A percentile compares a stretch with the other conserved stretches of the same genome.
phyloP scores from a whole-genome alignment of 805 yeast genomes.

The Saccharomyces jurei region DNA sequence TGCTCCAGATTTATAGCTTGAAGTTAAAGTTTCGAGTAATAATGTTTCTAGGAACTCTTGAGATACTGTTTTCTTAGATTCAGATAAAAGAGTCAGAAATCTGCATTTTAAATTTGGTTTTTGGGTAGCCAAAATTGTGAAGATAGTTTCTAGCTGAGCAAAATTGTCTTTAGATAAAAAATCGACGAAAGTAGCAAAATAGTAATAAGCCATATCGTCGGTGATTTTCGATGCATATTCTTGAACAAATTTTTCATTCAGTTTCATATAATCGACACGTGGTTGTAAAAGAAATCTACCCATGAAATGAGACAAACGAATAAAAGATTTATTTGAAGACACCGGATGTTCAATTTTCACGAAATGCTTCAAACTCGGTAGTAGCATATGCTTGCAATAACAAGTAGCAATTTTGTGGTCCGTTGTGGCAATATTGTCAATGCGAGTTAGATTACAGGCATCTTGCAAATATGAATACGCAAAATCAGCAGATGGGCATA shows the following conservation, averaged over 20 bases:
- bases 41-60: constrained; percentile 38
- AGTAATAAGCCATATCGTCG: constrained; percentile 5
- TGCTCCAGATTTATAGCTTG: constrained; percentile 18
- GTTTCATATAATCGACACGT: constrained; percentile 10
- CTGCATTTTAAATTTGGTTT: constrained; percentile 36
- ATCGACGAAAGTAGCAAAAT: constrained; percentile 18
- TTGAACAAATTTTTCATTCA: constrained; percentile 17
- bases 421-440: constrained; percentile 11
- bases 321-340: background rate
- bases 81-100: constrained; percentile 40
- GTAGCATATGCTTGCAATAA: constrained; percentile 16
- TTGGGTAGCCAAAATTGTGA: constrained; percentile 33
- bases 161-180: constrained; percentile 20
- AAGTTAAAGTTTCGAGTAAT: constrained; percentile 9
- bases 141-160: constrained; percentile 39
- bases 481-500: background rate
- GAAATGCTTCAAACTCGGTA: constrained; percentile 18
- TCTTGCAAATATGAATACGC: background rate
- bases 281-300: constrained; percentile 12
- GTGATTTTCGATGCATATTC: constrained; percentile 6
- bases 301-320: constrained; percentile 5
- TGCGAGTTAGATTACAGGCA: constrained; percentile 12
- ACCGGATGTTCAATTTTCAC: background rate
- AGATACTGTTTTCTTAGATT: constrained; percentile 46
- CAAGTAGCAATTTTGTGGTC: constrained; percentile 13